A percentile compares a stretch with the other conserved stretches of the same genome.
Evolutionary conservation across 805 yeast species (phyloP).

Genomic region (Nakazawaea peltata): DNA sequence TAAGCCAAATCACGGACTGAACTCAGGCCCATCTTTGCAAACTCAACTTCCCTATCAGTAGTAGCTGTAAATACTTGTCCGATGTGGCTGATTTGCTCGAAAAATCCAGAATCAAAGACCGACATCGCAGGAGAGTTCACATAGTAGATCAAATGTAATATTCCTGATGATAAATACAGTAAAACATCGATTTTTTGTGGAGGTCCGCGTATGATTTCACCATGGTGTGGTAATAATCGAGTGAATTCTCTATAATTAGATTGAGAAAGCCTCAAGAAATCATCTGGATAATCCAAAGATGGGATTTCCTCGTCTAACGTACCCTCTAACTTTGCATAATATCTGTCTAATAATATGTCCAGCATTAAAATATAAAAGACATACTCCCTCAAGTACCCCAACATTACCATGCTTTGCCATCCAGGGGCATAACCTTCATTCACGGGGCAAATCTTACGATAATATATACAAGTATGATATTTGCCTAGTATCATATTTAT

Average conservation of each 20-base stretch:
- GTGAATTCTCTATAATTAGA: neutral
- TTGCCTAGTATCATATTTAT: neutral
- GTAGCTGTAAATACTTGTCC: neutral
- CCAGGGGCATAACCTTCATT: constrained; percentile 1
- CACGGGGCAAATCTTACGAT: constrained; percentile 1
- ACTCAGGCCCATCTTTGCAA: neutral
- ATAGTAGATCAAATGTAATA: constrained; percentile 1
- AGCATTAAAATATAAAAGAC: constrained; percentile 6
- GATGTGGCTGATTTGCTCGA: neutral
- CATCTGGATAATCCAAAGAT: constrained; percentile 1
- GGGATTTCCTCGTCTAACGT: neutral
- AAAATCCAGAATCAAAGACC: constrained; percentile 3
- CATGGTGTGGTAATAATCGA: neutral
- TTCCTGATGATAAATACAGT: neutral
- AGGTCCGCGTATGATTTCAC: neutral
- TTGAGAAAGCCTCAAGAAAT: constrained; percentile 2
- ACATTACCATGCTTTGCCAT: constrained; percentile 3
- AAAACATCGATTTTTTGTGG: neutral
- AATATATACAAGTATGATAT: neutral
- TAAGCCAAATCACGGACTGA: neutral
- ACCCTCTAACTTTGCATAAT: constrained; percentile 1
- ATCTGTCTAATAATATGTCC: constrained; percentile 1
- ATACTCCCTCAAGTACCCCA: constrained; percentile 1
- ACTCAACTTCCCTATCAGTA: neutral
- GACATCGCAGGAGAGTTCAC: constrained; percentile 4